Conservation (phyloP, 2,329 filamentous ascomycete genomes). For the Herpotrichia juniperi region DNA sequence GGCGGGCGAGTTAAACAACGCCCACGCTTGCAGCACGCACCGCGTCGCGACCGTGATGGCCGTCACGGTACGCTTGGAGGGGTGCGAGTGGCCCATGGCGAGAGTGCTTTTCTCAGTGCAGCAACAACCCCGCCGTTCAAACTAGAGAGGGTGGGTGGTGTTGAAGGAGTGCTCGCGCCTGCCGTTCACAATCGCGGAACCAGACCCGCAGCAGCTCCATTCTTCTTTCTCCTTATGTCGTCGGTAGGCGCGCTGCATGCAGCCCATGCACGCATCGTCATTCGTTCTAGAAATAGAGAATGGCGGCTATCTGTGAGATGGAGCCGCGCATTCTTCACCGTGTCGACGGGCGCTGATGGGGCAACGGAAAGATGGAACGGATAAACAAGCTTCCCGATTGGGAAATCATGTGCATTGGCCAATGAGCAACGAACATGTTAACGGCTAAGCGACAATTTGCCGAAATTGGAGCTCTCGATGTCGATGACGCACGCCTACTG, state of each 20-base stretch:
- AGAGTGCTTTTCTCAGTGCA: too few relatives aligned
- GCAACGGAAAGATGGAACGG: slow-evolving; percentile 1
- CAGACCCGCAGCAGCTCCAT: slow-evolving; percentile 9
- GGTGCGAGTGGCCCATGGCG: too few relatives aligned
- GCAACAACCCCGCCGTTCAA: too few relatives aligned
- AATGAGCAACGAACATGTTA: background rate
- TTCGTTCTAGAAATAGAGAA: background rate
- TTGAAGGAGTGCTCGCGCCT: background rate
- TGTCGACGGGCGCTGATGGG: background rate
- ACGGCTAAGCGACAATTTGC: background rate
- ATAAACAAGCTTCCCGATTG: slow-evolving; percentile 14
- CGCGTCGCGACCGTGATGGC: slow-evolving; percentile 19
- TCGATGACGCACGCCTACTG: too few relatives aligned
- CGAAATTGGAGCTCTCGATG: background rate
- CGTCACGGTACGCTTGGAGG: background rate
- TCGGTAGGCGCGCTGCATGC: background rate
- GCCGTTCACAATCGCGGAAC: background rate
- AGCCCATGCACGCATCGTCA: background rate
- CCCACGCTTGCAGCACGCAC: slow-evolving; percentile 17
- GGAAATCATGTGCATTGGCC: slow-evolving; percentile 6
- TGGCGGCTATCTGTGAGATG: background rate
- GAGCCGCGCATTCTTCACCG: background rate
- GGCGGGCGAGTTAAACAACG: slow-evolving; percentile 29
- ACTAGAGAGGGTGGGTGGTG: too few relatives aligned
- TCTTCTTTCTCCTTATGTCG: background rate